Percentiles rank a stretch among this genome's conserved stretches.
Evolutionary conservation across 805 yeast species (phyloP).

Genomic region (Ogataea nakhonphanomensis): DNA sequence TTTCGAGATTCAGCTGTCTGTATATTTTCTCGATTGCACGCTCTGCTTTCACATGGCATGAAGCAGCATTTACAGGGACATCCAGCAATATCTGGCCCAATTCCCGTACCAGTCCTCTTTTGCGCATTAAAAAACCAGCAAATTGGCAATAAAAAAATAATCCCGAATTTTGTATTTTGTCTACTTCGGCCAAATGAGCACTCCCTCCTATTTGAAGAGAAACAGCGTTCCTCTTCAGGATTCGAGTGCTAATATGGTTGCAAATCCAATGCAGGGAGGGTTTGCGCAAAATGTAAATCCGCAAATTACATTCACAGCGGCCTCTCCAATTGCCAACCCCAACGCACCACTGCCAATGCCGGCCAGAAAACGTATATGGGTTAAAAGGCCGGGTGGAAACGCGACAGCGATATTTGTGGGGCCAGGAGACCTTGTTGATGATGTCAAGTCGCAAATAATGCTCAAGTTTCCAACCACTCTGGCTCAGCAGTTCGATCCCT

Average conservation of each 20-base stretch:
- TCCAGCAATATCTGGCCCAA: background rate
- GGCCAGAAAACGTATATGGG: constrained; percentile 51
- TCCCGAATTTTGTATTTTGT: constrained; percentile 2
- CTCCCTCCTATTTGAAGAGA: constrained; percentile 7
- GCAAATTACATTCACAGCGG: constrained; percentile 16
- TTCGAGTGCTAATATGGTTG: background rate
- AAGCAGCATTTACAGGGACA: too few species aligned
- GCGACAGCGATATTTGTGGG: constrained; percentile 70
- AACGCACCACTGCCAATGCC: constrained; percentile 16
- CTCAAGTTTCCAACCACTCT: constrained; percentile 66
- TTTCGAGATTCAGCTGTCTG: background rate
- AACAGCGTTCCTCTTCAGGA: constrained; percentile 1
- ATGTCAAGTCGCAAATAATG: constrained; percentile 64
- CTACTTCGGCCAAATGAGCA: constrained; percentile 1
- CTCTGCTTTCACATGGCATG: too few species aligned
- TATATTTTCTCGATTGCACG: background rate
- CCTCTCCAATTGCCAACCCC: constrained; percentile 14
- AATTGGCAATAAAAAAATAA: background rate
- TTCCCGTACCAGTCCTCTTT: background rate
- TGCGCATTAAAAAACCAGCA: background rate
- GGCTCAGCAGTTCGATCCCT: constrained; percentile 61
- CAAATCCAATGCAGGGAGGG: background rate
- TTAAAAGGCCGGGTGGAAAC: constrained; percentile 43
- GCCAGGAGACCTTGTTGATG: constrained; percentile 71
- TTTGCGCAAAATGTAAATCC: constrained; percentile 11